Base-by-base conservation (phyloP, 2,329 filamentous ascomycete genomes). In the Pseudovirgaria hyperparasitica region DNA sequence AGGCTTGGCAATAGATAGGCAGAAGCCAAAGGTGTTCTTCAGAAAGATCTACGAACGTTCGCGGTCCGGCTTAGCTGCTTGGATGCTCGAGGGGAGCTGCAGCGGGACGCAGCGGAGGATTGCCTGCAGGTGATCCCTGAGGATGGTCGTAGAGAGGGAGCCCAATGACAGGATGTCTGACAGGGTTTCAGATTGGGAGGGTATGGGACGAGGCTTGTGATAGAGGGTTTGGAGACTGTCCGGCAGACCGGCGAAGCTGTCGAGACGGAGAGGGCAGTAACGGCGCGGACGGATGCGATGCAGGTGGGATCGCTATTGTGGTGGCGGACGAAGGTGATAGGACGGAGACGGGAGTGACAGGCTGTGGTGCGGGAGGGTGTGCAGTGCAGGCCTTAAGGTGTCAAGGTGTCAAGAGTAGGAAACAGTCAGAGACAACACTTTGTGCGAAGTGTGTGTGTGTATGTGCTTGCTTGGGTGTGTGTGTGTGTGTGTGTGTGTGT, bases 51-150 rank as follows among this genome's bases (percentile, higher is more conserved):
- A n/a, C n/a, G n/a, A 20, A 20, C 19, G 9, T n/a, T 20, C 19
- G 19, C 19, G 19, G 19, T n/a, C n/a, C n/a, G n/a, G n/a, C n/a
- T n/a, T n/a, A n/a, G n/a, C n/a, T n/a, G n/a, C n/a, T n/a, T n/a
- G n/a, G n/a, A n/a, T n/a, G n/a, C 35, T 33, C 25, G 29, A 19
- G 23, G 11, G 28, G 23, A 23, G 13, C 4, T 23, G 30, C 37
- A 43, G 42, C 41, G 40, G 35, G 28, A 38, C 43, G 45, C 16
- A 35, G 40, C 48, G 59, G 58, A 59, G 53, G 57, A 60, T 62
- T 55, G 50, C 54, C 56, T 64, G 60, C 62, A 65, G 60, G 64
- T 65, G 61, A 65, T 64, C 56, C 58, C 48, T 45, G 31, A 33
- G 33, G 37, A 30, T 34, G 37, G 32, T 37, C 30, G 33, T 19